Conservation (phyloP, 176 grass and related monocot genomes). For the Urochloa ruziziensis region DNA sequence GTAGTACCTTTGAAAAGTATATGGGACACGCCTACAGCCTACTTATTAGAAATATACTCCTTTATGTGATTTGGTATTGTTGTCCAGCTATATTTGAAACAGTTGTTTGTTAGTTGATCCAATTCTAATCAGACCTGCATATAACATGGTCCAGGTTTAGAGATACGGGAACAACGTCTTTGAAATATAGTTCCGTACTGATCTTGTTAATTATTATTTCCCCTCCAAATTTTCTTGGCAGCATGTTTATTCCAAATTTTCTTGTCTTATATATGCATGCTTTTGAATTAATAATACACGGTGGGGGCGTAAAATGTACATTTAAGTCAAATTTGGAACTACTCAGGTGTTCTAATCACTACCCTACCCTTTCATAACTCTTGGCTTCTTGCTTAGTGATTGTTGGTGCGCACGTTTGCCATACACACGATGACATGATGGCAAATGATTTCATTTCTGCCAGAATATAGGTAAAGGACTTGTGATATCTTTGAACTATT, state of each 20-base stretch:
- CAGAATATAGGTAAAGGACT: background rate
- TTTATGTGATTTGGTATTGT: background rate
- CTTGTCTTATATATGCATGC: background rate
- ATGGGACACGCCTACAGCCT: background rate
- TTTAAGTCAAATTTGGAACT: background rate
- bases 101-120: background rate
- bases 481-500: background rate
- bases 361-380: background rate
- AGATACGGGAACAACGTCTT: background rate
- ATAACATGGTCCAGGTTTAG: background rate
- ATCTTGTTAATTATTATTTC: background rate
- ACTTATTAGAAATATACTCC: background rate
- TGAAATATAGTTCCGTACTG: background rate
- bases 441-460: background rate
- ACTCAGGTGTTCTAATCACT: too few species aligned
- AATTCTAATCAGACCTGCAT: background rate
- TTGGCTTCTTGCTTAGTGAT: background rate
- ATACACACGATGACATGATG: background rate
- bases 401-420: background rate
- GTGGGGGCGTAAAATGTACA: background rate
- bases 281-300: too few species aligned
- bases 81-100: background rate
- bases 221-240: background rate
- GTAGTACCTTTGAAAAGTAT: constrained; percentile 16
- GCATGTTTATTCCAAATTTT: background rate